Evolutionary conservation across 2,329 filamentous ascomycete genomes (phyloP), one percentile per base, ranked within the genome.

Genomic region (Penicillium crustosum): DNA sequence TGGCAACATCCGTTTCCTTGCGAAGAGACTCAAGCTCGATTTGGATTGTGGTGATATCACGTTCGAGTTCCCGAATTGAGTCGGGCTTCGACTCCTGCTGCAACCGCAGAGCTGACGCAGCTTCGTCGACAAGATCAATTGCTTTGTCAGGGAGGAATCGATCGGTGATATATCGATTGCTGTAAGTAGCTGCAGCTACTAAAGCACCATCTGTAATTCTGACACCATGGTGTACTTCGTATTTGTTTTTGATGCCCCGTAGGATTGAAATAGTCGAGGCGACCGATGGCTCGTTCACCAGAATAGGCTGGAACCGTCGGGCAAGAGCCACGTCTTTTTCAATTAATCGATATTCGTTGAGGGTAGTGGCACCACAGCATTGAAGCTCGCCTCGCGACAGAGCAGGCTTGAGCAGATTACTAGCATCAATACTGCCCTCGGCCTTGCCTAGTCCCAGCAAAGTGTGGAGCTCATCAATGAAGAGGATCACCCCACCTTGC

Each of bases 11-110:
- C 12, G 88, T 96, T 74, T 99, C 94, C 69, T 97, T 97, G 50
- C 93, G 86, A 42, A 99, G 78, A 60, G 92, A 97, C 72, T 97
- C 94, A 0, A 97, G 82, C 73, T 99, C 93, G 61, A 99, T 97
- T 71, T 97, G 93, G 15, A 97, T 91, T 0, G 93, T 97, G 86
- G 97, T 95, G 59, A 97, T 96, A 69, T 93, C 91, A 61, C 95
- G 90, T 68, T 97, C 93, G 1, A 97, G 84, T 50, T 89, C 86
- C 78, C 95, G 91, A 35, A 99, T 97, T 9, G 93, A 87, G 66
- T 97, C 94, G 0, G 94, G 94, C 68, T 97, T 97, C 67, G 91
- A 96, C 75, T 99, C 94, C 75, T 97, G 94, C 70, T 97, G 93
- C 33, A 97, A 78, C 44, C 95, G 87, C 10, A 97, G 79, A 23